Percentiles rank a stretch among this genome's conserved stretches.
phyloP scores from a whole-genome alignment of 192 early-diverging fungal species.

The Diversispora epigaea region DNA sequence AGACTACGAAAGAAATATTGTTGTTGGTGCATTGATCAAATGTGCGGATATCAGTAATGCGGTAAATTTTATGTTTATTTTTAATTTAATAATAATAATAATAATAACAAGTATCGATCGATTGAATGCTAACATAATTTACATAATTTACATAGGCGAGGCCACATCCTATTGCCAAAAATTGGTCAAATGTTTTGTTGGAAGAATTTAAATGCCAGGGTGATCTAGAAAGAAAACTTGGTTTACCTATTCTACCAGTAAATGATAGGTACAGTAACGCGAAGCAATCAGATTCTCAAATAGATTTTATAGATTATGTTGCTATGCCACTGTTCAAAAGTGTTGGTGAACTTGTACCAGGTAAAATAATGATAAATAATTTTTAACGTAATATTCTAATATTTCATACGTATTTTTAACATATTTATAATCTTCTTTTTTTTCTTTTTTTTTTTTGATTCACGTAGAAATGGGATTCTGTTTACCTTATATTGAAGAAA shows the following conservation, averaged over 20 bases:
- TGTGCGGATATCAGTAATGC: conserved; percentile 83
- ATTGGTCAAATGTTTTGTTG: conserved; percentile 69
- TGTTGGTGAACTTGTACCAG: conserved; percentile 48
- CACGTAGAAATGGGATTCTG: conserved; percentile 42
- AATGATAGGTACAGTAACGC: conserved; percentile 51
- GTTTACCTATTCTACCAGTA: conserved; percentile 47
- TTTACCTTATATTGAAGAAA: conserved; percentile 38
- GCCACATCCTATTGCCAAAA: conserved; percentile 65
- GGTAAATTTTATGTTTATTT: conserved; percentile 39
- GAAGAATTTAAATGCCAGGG: conserved; percentile 70
- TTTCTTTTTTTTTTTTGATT: not conserved
- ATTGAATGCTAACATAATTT: not conserved
- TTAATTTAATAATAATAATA: not conserved
- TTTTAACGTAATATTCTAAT: not conserved
- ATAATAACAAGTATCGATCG: not conserved
- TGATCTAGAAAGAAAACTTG: conserved; percentile 71
- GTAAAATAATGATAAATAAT: conserved; percentile 31
- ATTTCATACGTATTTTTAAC: too few relatives aligned
- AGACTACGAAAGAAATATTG: conserved; percentile 58
- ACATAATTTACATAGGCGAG: conserved; percentile 45
- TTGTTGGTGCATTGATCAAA: conserved; percentile 74
- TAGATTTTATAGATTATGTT: conserved; percentile 54
- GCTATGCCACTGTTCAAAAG: conserved; percentile 53
- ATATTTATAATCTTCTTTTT: not conserved
- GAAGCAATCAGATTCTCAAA: conserved; percentile 49